These are phyloP conservation scores for Kondoa malvinella DNA, from an alignment of 768 basidiomycete species.

Conservation along the genomic window DNA sequence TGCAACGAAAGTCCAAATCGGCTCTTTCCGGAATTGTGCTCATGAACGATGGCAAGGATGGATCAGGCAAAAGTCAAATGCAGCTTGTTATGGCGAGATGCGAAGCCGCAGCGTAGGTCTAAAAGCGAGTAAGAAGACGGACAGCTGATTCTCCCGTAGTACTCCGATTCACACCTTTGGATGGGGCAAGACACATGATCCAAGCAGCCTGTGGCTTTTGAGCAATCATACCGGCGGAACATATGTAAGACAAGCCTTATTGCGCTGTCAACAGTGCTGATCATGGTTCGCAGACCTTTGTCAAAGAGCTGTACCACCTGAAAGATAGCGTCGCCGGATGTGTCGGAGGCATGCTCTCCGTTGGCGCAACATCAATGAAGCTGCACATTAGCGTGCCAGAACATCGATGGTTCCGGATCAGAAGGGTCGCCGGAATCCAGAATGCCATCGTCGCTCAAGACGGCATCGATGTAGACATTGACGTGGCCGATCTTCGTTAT, in stretches of 20 bases:
- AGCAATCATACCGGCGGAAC: constrained; percentile 95
- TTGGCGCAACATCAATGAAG: constrained; percentile 81
- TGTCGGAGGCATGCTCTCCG: constrained; percentile 90
- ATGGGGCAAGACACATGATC: constrained; percentile 91
- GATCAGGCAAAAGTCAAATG: constrained; percentile 87
- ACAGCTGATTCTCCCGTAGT: constrained; percentile 22
- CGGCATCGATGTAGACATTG: constrained; percentile 86
- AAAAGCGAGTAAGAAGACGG: background rate
- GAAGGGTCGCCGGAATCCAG: constrained; percentile 83
- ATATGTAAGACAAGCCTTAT: too few species aligned
- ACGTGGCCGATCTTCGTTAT: constrained; percentile 79
- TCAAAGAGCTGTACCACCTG: constrained; percentile 90
- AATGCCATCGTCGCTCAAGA: constrained; percentile 73
- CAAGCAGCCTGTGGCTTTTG: constrained; percentile 94
- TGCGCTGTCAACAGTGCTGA: too few species aligned
- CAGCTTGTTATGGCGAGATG: constrained; percentile 91
- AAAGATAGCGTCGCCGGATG: constrained; percentile 82
- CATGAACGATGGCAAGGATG: constrained; percentile 80
- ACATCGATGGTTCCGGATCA: constrained; percentile 70
- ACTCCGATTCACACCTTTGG: constrained; percentile 95
- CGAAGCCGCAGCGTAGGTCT: constrained; percentile 62
- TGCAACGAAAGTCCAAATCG: constrained; percentile 82
- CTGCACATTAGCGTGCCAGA: constrained; percentile 89
- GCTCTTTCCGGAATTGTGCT: constrained; percentile 79
- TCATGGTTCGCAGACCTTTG: constrained; percentile 56